Evolutionary conservation across 257 asterid species (phyloP).

Genomic region (Salvia splendens): DNA sequence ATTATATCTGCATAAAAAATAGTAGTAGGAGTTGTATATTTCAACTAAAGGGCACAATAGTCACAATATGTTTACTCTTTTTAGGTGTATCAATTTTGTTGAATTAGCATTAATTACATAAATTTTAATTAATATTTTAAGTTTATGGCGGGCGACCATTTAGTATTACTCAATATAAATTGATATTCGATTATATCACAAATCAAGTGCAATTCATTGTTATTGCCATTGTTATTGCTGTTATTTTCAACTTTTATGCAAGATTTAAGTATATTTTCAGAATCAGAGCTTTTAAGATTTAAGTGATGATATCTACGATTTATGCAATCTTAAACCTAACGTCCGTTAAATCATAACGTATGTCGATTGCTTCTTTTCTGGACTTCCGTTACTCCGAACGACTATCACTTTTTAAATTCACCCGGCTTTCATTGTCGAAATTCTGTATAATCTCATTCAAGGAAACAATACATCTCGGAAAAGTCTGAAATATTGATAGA

Average conservation of each 20-base stretch:
- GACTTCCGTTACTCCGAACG: constrained; percentile 42
- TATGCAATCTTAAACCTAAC: constrained; percentile 20
- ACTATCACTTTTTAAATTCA: constrained; percentile 19
- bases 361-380: constrained; percentile 17
- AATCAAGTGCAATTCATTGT: neutral
- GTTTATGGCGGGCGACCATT: too few relatives aligned
- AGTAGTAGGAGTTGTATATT: too few relatives aligned
- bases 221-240: neutral
- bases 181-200: neutral
- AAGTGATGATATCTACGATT: neutral
- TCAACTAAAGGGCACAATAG: too few relatives aligned
- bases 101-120: too few relatives aligned
- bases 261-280: neutral
- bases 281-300: too few relatives aligned
- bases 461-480: constrained; percentile 14
- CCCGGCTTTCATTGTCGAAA: constrained; percentile 21
- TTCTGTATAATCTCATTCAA: constrained; percentile 17
- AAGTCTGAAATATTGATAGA: constrained; percentile 15
- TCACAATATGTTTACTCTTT: too few relatives aligned
- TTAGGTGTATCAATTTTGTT: too few relatives aligned
- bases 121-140: too few relatives aligned
- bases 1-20: too few relatives aligned
- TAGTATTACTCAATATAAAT: too few relatives aligned
- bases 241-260: neutral
- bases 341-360: constrained; percentile 33